Evolutionary conservation across 257 asterid species (phyloP).

Genomic region (Ilex aquifolium): DNA sequence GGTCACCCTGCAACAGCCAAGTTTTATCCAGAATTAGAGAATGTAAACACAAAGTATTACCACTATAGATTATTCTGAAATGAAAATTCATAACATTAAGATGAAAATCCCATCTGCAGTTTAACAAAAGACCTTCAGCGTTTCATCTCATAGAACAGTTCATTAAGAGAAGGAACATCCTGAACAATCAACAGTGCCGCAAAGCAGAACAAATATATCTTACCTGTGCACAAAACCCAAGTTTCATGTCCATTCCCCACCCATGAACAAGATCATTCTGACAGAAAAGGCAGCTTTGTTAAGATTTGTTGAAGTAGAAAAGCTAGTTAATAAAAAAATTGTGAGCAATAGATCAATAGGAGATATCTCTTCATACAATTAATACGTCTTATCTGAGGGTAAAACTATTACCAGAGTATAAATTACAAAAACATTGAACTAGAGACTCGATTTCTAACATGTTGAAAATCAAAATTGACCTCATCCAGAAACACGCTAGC

Average conservation of each 20-base stretch:
- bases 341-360: not conserved
- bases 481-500: no score
- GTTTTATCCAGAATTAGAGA: conserved; percentile 6
- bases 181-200: not conserved
- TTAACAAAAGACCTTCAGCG: no score
- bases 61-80: not conserved
- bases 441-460: no score
- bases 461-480: no score
- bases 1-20: conserved; percentile 61
- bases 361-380: no score
- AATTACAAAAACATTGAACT: no score
- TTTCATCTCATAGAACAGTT: no score
- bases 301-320: conserved; percentile 13
- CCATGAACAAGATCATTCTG: conserved; percentile 99
- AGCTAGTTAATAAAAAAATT: conserved; percentile 7
- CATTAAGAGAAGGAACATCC: no score
- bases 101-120: no score
- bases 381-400: no score
- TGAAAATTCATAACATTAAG: not conserved
- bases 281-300: conserved; percentile 11
- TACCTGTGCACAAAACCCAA: conserved; percentile 98
- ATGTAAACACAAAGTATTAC: not conserved
- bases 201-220: conserved; percentile 6
- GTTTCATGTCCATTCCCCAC: conserved; percentile 99
- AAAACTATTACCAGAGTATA: no score